Base-by-base conservation (phyloP, 2,329 filamentous ascomycete genomes). In the Ophiostoma populinum region DNA sequence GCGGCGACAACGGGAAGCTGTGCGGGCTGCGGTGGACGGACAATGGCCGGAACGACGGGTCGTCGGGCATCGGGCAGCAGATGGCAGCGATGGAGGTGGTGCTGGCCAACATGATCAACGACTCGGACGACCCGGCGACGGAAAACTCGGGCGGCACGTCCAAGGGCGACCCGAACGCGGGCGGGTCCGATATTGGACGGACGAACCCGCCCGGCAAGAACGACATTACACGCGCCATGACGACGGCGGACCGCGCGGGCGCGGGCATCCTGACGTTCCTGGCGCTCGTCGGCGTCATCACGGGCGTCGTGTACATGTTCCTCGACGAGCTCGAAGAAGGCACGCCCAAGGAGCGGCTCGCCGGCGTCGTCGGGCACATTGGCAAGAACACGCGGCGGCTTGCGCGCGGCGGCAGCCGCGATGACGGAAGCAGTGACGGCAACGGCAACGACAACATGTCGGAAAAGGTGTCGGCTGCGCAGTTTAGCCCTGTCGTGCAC, bases 71-170 rank as follows among this genome's bases (percentile, higher is more conserved):
- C 2, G 76, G 76, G 5, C 73, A 80, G 50, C 74, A 80, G 52
- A 80, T 81, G 75, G 63, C 69, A 2, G 73, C 69, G 3, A 56
- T 80, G 50, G 71, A 79, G 46, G 61, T 77, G 8, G 64, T 77
- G 6, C 61, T 80, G 30, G 64, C 65, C 24, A 74, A 70, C 45
- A 59, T 75, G 50, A 65, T 77, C 33, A 45, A 58, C 24, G 42
- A 59, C 6, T 56, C 51, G 7, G 46, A 53, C 10, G 40, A 46
- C 1, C 57, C 58, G 5, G 51, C 58, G 19, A 61, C 58, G 0
- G 55, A 56, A 8, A 43, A 40, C 10, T 63, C 59, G 1, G 65
- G 63, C 34, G 66, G 65, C 29, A 65, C 62, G 11, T 69, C 64
- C 41, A 47, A 51, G 27, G 62, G 64, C 11, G 50, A 66, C 37